Percentiles rank a stretch among this genome's conserved stretches.
These are phyloP conservation scores for Acer saccharum DNA, from an alignment of 345 rosid genomes.

Conservation along the genomic window DNA sequence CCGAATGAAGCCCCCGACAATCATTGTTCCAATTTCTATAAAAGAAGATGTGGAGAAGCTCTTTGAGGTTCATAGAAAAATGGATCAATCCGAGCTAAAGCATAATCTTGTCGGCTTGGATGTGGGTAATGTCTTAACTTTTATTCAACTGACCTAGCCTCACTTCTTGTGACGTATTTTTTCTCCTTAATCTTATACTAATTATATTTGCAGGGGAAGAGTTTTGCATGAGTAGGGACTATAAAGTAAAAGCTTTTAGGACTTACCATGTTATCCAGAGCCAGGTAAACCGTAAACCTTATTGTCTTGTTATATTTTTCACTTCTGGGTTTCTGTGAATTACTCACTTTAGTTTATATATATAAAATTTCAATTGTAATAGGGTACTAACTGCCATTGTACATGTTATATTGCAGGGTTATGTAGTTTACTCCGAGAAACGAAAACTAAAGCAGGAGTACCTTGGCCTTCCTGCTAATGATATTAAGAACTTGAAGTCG, in stretches of 20 bases:
- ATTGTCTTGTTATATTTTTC: not conserved
- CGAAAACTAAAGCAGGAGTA: conserved; percentile 82
- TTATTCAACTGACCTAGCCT: not conserved
- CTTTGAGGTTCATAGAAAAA: conserved; percentile 72
- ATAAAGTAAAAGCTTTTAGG: conserved; percentile 90
- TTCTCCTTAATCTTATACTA: not conserved
- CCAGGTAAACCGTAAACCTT: conserved; percentile 64
- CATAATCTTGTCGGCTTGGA: conserved; percentile 76
- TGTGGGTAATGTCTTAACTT: conserved; percentile 57
- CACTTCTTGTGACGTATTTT: conserved; percentile 5
- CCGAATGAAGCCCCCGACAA: conserved; percentile 85
- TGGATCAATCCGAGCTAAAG: conserved; percentile 81
- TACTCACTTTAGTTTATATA: not conserved
- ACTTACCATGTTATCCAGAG: conserved; percentile 86
- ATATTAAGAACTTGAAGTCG: conserved; percentile 76
- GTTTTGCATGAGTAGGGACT: conserved; percentile 70
- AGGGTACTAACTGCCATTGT: conserved; percentile 2
- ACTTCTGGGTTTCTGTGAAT: not conserved
- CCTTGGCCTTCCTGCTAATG: conserved; percentile 65
- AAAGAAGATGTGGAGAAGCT: conserved; percentile 76
- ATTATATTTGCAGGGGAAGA: conserved; percentile 72
- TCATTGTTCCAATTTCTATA: conserved; percentile 25
- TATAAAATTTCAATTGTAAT: conserved; percentile 7
- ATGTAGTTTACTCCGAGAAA: conserved; percentile 73
- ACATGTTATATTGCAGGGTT: conserved; percentile 58